Evolutionary conservation across 768 basidiomycete species (phyloP).

Genomic region (Cyclocybe aegerita): DNA sequence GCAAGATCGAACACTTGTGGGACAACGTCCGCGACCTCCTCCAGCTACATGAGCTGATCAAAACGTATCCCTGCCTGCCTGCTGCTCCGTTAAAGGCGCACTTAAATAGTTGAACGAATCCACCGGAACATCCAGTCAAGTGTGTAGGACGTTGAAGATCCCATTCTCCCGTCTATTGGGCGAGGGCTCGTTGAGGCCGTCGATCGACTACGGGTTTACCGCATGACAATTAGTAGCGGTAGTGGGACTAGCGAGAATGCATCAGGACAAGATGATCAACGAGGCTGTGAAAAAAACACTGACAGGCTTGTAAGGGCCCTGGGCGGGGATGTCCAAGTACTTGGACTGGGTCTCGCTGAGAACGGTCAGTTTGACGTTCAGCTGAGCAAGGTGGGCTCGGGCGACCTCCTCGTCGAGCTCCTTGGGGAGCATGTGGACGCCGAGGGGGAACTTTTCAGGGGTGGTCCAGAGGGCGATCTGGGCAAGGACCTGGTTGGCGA

Average conservation of each 20-base stretch:
- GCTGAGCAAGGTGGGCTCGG: conserved; percentile 86
- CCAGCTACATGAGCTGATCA: conserved; percentile 25
- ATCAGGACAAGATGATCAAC: conserved; percentile 1
- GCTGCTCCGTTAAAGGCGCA: conserved; percentile 45
- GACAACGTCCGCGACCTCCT: conserved; percentile 18
- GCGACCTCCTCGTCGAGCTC: conserved; percentile 99
- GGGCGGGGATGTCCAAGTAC: conserved; percentile 88
- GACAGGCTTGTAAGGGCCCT: conserved; percentile 66
- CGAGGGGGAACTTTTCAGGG: conserved; percentile 88
- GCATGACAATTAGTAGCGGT: conserved; percentile 44
- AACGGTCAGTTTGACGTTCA: conserved; percentile 92
- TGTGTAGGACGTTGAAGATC: conserved; percentile 66
- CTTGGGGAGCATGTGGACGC: conserved; percentile 98
- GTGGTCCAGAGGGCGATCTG: conserved; percentile 98
- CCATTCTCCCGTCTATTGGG: conserved; percentile 52
- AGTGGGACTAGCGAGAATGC: conserved; percentile 30
- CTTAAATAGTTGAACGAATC: conserved; percentile 45
- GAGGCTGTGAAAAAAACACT: conserved; percentile 12
- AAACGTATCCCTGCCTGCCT: conserved; percentile 35
- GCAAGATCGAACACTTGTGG: background rate
- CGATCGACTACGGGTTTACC: conserved; percentile 32
- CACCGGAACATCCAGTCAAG: conserved; percentile 42
- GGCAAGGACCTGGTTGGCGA: conserved; percentile 97
- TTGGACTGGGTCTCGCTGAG: conserved; percentile 71
- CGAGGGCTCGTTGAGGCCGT: conserved; percentile 83